These are phyloP conservation scores for Entelexis paramagnoliae DNA, from an alignment of 1,139 yeast species.

Conservation along the genomic window DNA sequence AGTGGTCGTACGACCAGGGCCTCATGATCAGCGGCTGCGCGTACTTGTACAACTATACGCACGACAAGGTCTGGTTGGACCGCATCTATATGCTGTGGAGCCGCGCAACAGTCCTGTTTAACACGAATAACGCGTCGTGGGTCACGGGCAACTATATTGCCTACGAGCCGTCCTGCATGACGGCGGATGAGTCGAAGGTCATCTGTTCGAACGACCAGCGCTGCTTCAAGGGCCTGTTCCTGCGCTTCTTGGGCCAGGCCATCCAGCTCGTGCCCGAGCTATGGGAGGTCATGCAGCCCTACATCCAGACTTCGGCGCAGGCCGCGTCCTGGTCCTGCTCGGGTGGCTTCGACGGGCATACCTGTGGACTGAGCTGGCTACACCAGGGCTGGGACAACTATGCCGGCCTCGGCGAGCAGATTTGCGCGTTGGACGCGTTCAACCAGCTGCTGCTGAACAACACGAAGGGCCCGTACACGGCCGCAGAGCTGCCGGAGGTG, in stretches of 20 bases:
- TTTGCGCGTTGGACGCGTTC: constrained; percentile 63
- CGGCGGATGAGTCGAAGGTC: constrained; percentile 20
- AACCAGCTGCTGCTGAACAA: constrained; percentile 37
- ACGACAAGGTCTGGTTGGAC: constrained; percentile 45
- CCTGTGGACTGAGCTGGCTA: constrained; percentile 65
- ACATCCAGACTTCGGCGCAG: constrained; percentile 44
- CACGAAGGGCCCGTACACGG: constrained; percentile 37
- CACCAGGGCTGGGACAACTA: constrained; percentile 47
- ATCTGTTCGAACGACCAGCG: constrained; percentile 65
- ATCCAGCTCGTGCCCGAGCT: constrained; percentile 46
- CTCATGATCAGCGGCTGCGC: constrained; percentile 62
- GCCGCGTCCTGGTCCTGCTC: constrained; percentile 64
- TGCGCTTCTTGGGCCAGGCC: constrained; percentile 55
- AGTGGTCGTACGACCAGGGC: constrained; percentile 81
- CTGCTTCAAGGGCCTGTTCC: constrained; percentile 62
- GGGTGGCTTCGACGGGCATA: constrained; percentile 67
- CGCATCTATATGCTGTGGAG: constrained; percentile 44
- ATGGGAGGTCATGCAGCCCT: constrained; percentile 30
- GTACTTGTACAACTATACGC: constrained; percentile 56
- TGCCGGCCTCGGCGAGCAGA: constrained; percentile 72
- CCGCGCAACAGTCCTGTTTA: constrained; percentile 43
- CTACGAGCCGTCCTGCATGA: constrained; percentile 64
- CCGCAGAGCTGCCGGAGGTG: constrained; percentile 23
- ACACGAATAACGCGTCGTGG: constrained; percentile 24
- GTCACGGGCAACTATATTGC: constrained; percentile 37